These are phyloP conservation scores for Blastocladiella britannica DNA, from an alignment of 192 early-diverging fungal species.

Conservation along the genomic window DNA sequence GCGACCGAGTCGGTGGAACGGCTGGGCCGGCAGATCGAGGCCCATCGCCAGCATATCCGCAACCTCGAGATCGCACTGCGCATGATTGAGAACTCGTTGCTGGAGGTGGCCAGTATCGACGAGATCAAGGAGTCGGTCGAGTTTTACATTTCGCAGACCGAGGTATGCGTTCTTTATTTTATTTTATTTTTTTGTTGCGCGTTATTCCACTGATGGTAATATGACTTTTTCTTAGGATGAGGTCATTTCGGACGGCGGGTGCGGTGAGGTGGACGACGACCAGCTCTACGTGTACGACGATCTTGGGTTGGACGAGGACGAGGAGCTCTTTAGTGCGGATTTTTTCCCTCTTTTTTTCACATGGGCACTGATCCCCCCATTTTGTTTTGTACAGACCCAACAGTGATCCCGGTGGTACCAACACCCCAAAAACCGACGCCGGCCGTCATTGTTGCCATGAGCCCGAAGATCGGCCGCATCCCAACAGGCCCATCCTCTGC, in stretches of 20 bases:
- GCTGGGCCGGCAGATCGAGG: conserved; percentile 57
- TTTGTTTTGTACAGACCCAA: no score
- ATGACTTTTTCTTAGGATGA: background rate
- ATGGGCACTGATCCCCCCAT: no score
- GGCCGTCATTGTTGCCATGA: conserved; percentile 18
- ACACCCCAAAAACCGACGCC: no score
- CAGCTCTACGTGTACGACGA: conserved; percentile 76
- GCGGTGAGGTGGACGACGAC: conserved; percentile 82
- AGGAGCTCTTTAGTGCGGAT: conserved; percentile 54
- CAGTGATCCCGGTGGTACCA: no score
- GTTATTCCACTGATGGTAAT: background rate
- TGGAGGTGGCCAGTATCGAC: conserved; percentile 53
- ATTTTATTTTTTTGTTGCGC: conserved; percentile 1
- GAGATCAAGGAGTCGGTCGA: conserved; percentile 72
- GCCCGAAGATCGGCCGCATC: no score
- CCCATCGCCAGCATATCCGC: conserved; percentile 78
- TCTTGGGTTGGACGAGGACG: conserved; percentile 75
- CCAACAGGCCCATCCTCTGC: no score
- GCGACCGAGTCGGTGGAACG: conserved; percentile 50
- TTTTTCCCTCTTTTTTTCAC: no score
- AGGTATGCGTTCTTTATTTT: conserved; percentile 13
- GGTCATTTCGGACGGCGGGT: conserved; percentile 11
- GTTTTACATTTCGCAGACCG: conserved; percentile 80
- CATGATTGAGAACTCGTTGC: conserved; percentile 76
- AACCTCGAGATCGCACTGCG: conserved; percentile 81